Evolutionary conservation across 1,139 yeast species (phyloP).

Genomic region (Debaryomycetaceae sp.): DNA sequence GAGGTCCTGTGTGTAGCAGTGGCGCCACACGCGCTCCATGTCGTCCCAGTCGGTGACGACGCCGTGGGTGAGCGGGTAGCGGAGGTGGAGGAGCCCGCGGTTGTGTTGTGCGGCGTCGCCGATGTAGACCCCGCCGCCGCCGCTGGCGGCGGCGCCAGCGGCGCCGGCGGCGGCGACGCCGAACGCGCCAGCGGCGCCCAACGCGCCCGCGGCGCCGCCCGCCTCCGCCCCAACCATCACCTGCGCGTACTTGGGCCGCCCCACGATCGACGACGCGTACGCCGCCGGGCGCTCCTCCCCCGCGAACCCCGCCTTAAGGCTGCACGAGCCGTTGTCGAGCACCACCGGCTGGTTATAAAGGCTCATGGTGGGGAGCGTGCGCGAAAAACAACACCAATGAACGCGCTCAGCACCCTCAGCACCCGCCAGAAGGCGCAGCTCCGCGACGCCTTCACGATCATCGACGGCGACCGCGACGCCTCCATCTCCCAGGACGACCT

Average conservation of each 20-base stretch:
- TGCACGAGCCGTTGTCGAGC: conserved; percentile 90
- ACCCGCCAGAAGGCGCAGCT: conserved; percentile 40
- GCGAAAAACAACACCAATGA: conserved; percentile 12
- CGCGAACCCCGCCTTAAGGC: conserved; percentile 86
- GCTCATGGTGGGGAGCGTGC: neutral
- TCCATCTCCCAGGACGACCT: conserved; percentile 58
- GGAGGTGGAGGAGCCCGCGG: conserved; percentile 67
- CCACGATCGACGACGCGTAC: conserved; percentile 52
- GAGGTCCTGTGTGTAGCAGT: conserved; percentile 56
- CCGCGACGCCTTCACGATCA: conserved; percentile 49
- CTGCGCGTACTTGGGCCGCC: conserved; percentile 78
- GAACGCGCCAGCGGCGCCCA: conserved; percentile 13
- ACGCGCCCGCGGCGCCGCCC: conserved; percentile 19
- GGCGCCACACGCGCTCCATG: conserved; percentile 73
- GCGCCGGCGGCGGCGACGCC: too few species aligned
- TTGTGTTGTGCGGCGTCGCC: conserved; percentile 72
- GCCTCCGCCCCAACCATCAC: conserved; percentile 80
- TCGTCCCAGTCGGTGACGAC: conserved; percentile 82
- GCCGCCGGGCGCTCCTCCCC: conserved; percentile 81
- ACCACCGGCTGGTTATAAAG: conserved; percentile 82
- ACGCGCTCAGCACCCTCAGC: conserved; percentile 36
- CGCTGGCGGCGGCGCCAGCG: conserved; percentile 19
- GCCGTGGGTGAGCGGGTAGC: conserved; percentile 80
- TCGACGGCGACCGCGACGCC: conserved; percentile 87
- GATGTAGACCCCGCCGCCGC: conserved; percentile 45